These are phyloP conservation scores for Trametes cinnabarina DNA, from an alignment of 768 basidiomycete species.

Conservation along the genomic window DNA sequence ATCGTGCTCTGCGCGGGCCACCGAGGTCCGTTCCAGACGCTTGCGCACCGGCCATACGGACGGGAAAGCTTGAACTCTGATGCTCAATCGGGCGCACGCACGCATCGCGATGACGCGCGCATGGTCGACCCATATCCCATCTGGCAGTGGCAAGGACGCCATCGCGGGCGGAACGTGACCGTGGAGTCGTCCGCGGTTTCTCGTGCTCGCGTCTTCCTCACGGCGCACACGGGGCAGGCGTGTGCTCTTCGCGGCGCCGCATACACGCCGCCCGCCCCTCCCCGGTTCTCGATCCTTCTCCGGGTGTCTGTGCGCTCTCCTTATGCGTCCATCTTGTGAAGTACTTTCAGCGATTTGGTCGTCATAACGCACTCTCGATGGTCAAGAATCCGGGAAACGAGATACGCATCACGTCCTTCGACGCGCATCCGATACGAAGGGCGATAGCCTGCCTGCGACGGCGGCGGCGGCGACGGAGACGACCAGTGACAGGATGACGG, in stretches of 20 bases:
- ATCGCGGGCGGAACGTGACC: background rate
- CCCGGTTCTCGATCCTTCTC: background rate
- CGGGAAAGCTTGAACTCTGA: background rate
- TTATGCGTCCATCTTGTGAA: no score
- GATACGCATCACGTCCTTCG: no score
- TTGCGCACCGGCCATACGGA: conserved; percentile 5
- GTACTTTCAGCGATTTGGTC: background rate
- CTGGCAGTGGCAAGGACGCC: no score
- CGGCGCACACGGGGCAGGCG: background rate
- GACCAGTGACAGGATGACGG: background rate
- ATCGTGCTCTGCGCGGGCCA: background rate
- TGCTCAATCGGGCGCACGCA: background rate
- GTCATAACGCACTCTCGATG: background rate
- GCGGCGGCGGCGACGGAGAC: no score
- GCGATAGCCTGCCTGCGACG: no score
- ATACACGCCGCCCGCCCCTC: background rate
- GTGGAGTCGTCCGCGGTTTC: background rate
- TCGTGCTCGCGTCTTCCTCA: background rate
- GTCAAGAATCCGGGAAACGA: no score
- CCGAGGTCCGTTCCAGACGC: background rate
- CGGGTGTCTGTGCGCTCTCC: no score
- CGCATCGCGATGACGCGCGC: background rate
- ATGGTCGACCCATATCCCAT: no score
- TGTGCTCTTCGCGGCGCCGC: background rate
- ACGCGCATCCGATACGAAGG: no score